Evolutionary conservation across 2,329 filamentous ascomycete genomes (phyloP).

Genomic region (Xylaria sp.): DNA sequence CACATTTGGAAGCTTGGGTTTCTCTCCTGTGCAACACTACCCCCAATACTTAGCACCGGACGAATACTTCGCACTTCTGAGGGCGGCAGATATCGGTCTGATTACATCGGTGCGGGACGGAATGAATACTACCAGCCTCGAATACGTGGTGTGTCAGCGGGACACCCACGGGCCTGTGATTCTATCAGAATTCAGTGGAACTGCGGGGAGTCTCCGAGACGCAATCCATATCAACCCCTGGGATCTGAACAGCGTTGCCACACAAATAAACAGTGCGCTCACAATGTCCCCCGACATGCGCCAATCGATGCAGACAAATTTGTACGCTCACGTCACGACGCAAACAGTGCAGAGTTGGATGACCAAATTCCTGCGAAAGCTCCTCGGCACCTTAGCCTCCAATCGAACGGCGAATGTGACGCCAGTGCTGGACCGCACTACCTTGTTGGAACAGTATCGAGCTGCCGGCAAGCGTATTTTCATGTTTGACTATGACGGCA

Average conservation of each 20-base stretch:
- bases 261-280: constrained; percentile 80
- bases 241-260: constrained; percentile 84
- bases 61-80: constrained; percentile 93
- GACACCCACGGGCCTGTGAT: constrained; percentile 87
- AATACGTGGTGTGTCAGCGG: constrained; percentile 92
- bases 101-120: constrained; percentile 96
- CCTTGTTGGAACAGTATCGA: constrained; percentile 76
- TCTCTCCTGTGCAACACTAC: constrained; percentile 91
- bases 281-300: constrained; percentile 74
- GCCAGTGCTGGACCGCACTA: constrained; percentile 77
- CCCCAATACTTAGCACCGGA: constrained; percentile 88
- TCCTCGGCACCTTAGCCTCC: constrained; percentile 80
- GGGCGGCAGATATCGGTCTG: constrained; percentile 86
- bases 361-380: constrained; percentile 75
- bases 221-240: constrained; percentile 97
- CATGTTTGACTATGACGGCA: constrained; percentile 99
- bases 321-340: constrained; percentile 83
- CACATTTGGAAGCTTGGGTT: constrained; percentile 83
- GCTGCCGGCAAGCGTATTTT: constrained; percentile 80
- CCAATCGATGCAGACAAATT: constrained; percentile 69
- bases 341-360: constrained; percentile 91
- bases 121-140: constrained; percentile 96
- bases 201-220: constrained; percentile 80
- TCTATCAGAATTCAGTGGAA: constrained; percentile 95
- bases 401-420: constrained; percentile 78